Evolutionary conservation across 768 basidiomycete genomes (phyloP).

Genomic region (Phanerodontia chrysosporium): DNA sequence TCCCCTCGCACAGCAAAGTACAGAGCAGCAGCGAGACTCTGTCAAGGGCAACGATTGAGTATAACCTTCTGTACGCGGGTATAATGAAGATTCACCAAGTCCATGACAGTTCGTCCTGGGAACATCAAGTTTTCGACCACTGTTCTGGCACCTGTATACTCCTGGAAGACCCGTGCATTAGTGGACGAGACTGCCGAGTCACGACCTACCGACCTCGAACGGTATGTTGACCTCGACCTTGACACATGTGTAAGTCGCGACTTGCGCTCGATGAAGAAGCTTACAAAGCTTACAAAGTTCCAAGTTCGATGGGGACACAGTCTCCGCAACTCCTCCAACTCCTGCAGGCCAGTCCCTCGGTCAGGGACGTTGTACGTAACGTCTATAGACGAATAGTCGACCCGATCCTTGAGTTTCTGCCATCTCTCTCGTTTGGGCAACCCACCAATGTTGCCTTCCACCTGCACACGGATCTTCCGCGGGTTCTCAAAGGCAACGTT

Average conservation of each 20-base stretch:
- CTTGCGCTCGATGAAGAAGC: background rate
- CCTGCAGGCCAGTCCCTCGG: slow-evolving; percentile 72
- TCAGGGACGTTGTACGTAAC: slow-evolving; percentile 80
- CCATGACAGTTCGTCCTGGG: slow-evolving; percentile 83
- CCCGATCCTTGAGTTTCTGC: slow-evolving; percentile 29
- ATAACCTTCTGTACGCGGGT: background rate
- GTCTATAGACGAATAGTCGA: slow-evolving; percentile 20
- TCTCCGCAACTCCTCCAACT: slow-evolving; percentile 69
- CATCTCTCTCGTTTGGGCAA: slow-evolving; percentile 38
- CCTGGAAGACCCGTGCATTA: slow-evolving; percentile 37
- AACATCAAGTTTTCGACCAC: slow-evolving; percentile 69
- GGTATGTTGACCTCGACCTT: slow-evolving; percentile 86
- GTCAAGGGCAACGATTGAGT: background rate
- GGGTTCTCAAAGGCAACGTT: slow-evolving; percentile 97
- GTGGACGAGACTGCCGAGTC: no score
- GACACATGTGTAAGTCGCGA: slow-evolving; percentile 8
- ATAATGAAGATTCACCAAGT: slow-evolving; percentile 50
- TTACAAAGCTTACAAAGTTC: slow-evolving; percentile 68
- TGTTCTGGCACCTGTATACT: slow-evolving; percentile 54
- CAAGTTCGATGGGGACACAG: slow-evolving; percentile 79
- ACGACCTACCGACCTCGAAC: slow-evolving; percentile 62
- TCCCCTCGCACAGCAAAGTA: slow-evolving; percentile 87
- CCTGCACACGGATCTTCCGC: slow-evolving; percentile 55
- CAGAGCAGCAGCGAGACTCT: slow-evolving; percentile 90
- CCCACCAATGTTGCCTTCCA: slow-evolving; percentile 42